These are phyloP conservation scores for Exserohilum turcica DNA, from an alignment of 2,329 filamentous ascomycete genomes.

Conservation along the genomic window DNA sequence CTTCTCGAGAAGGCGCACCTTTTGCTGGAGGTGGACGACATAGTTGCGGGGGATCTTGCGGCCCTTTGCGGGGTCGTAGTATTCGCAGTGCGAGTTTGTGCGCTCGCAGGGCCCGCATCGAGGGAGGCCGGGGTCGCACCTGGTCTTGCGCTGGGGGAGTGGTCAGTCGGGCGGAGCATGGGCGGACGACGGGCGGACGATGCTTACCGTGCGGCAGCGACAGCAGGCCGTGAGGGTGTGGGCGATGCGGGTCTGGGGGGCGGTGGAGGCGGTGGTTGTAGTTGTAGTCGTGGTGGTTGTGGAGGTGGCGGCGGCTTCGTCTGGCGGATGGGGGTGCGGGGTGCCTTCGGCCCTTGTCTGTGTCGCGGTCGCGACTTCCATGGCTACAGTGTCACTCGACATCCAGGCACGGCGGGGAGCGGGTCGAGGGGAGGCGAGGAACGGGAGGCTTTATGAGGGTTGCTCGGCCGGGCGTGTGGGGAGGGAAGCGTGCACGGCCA, in stretches of 20 bases:
- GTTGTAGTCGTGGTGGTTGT: too few relatives aligned
- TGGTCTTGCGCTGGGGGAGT: slow-evolving; percentile 77
- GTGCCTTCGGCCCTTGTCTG: slow-evolving; percentile 27
- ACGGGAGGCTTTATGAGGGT: slow-evolving; percentile 11
- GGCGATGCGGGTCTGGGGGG: slow-evolving; percentile 64
- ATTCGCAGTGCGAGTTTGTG: slow-evolving; percentile 89
- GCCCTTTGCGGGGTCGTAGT: slow-evolving; percentile 87
- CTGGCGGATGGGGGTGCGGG: slow-evolving; percentile 17
- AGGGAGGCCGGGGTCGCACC: slow-evolving; percentile 91
- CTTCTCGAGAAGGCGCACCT: slow-evolving; percentile 78
- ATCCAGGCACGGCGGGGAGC: slow-evolving; percentile 12
- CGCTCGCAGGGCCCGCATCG: slow-evolving; percentile 92
- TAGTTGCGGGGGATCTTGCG: slow-evolving; percentile 88
- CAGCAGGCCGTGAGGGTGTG: slow-evolving; percentile 82
- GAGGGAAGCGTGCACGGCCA: slow-evolving; percentile 26
- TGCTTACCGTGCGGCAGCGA: slow-evolving; percentile 73
- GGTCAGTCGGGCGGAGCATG: slow-evolving; percentile 16
- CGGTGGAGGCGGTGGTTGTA: slow-evolving; percentile 8
- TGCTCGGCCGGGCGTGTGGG: not conserved
- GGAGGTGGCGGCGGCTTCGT: slow-evolving; percentile 23
- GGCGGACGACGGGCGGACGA: not conserved
- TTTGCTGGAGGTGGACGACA: slow-evolving; percentile 88
- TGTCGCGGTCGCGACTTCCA: slow-evolving; percentile 30
- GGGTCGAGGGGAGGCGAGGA: slow-evolving; percentile 4
- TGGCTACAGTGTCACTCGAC: slow-evolving; percentile 17